Conservation (phyloP, 495 filamentous ascomycete genomes). For the Penicillium argentinense region DNA sequence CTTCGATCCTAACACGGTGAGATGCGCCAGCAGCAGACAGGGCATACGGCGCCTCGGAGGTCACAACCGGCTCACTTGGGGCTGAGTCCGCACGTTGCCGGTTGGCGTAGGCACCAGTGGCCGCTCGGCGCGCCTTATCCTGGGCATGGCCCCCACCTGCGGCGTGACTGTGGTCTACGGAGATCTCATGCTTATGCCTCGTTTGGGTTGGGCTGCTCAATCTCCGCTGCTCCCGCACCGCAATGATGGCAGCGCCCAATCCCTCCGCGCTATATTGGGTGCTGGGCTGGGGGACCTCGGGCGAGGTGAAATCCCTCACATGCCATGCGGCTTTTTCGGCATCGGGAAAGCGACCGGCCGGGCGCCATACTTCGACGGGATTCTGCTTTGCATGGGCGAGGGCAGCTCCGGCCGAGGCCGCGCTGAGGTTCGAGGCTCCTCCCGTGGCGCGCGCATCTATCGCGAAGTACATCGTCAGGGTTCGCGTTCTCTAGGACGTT, state of each 20-base stretch:
- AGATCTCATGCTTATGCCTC: constrained; percentile 10
- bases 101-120: constrained; percentile 69
- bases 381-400: constrained; percentile 71
- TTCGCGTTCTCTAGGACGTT: not conserved
- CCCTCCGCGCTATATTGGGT: constrained; percentile 55
- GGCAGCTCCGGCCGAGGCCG: constrained; percentile 71
- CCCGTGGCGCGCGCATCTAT: constrained; percentile 65
- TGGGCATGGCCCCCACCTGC: constrained; percentile 51
- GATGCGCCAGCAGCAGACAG: constrained; percentile 65
- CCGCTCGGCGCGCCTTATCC: constrained; percentile 66
- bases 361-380: constrained; percentile 59
- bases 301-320: constrained; percentile 65
- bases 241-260: constrained; percentile 71
- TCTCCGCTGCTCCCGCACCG: constrained; percentile 58
- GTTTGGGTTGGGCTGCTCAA: constrained; percentile 4
- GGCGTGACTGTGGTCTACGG: constrained; percentile 42
- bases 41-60: constrained; percentile 62
- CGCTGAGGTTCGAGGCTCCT: constrained; percentile 65
- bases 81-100: constrained; percentile 66
- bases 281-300: constrained; percentile 52
- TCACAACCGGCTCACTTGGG: constrained; percentile 49
- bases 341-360: constrained; percentile 55
- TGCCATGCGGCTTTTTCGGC: constrained; percentile 67
- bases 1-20: constrained; percentile 37
- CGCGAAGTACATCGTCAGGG: constrained; percentile 35